Base-by-base conservation (phyloP, 345 rosid species). In the Mangifera indica region DNA sequence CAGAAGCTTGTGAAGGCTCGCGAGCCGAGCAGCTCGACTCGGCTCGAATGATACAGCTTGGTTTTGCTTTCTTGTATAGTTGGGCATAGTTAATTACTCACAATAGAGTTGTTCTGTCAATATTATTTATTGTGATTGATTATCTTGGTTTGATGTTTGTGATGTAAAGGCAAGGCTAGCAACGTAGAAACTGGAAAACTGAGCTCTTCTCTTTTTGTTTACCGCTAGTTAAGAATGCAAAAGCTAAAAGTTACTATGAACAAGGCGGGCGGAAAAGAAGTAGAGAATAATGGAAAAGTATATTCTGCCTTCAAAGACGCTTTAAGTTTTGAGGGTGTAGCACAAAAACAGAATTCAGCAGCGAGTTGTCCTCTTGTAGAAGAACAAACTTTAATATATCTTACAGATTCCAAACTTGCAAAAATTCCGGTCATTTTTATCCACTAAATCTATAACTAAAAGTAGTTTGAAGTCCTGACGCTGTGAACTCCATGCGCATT, bases 81-180 rank as follows among this genome's bases (percentile, higher is more conserved):
- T 18, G 32, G 54, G 53, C 69, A 61, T 66, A 58, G 56, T 73
- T 32, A 2, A n/a, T 64, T 34, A 18, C 44, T 29, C 7, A 12
- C 10, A 11, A 26, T 51, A 62, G 69, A 57, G 64, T n/a, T n/a
- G n/a, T 66, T 49, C 66, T 78, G 84, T 77, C 64, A 21, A 79
- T 72, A 72, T 70, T 56, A 71, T 60, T 66, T 66, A 69, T 64
- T 71, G 63, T 65, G 59, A 71, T 52, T 71, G 78, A 63, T 24
- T 64, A 54, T 71, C 54, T 73, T 67, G 65, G 42, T 67, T 70
- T 48, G 55, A 63, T 52, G 22, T 56, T 75, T 71, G 69, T 74
- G 72, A 56, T 78, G 84, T 81, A 70, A 71, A 78, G 75, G 63
- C 52, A 61, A 69, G 77, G 42, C 9, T 37, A 48, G 65, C 53